These are phyloP conservation scores for Penicillium sp. DNA, from an alignment of 2,329 filamentous ascomycete species.

Conservation along the genomic window DNA sequence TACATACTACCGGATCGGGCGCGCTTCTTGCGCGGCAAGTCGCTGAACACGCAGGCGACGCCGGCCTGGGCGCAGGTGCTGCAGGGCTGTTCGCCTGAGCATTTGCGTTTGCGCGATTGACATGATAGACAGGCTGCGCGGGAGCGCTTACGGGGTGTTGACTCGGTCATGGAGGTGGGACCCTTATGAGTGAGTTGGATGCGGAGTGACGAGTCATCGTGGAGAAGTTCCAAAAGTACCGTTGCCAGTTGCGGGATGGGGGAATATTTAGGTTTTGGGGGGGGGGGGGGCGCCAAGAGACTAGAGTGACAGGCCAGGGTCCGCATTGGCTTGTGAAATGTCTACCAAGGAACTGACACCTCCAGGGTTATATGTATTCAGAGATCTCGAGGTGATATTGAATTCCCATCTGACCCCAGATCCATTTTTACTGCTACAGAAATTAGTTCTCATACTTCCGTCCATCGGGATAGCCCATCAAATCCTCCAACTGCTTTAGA, in stretches of 20 bases:
- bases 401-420: background rate
- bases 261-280: background rate
- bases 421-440: background rate
- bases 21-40: conserved; percentile 40
- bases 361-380: too few species aligned
- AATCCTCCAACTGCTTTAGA: conserved; percentile 33
- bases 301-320: conserved; percentile 3
- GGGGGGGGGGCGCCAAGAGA: conserved; percentile 7
- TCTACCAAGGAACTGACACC: too few species aligned
- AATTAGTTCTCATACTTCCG: conserved; percentile 33
- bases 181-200: background rate
- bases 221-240: background rate
- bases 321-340: background rate
- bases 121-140: conserved; percentile 59
- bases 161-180: conserved; percentile 35
- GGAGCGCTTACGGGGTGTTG: conserved; percentile 47
- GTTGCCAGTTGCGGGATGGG: background rate
- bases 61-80: conserved; percentile 61
- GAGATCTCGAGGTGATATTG: too few species aligned
- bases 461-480: conserved; percentile 38
- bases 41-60: conserved; percentile 59
- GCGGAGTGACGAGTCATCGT: background rate
- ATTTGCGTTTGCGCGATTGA: conserved; percentile 63
- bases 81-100: conserved; percentile 61
- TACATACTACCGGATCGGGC: conserved; percentile 29